Evolutionary conservation across 352 stramenopile species (phyloP), one percentile per base, ranked within the genome.

Genomic region (Pythium aristosporum): DNA sequence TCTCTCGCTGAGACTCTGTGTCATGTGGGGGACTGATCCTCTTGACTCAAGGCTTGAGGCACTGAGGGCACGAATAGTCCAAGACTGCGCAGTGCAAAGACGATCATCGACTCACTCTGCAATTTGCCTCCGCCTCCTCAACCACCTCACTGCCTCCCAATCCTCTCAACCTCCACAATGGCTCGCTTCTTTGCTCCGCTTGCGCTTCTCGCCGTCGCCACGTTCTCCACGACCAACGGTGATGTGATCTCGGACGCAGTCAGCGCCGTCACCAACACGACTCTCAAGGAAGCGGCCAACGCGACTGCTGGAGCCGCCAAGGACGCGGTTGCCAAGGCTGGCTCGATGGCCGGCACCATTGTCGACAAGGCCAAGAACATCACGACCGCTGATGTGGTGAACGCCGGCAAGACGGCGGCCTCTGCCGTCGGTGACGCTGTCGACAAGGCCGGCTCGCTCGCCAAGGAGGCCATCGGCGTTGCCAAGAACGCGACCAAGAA

Each of bases 401-500:
- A 68, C 23, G 57, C 57, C 15, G 57, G 21, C 43, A 63, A 63
- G 44, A 42, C 47, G n/a, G 55, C 55, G 20, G 53, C 53, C n/a
- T 61, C 61, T 23, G 61, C 41, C 21, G 55, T 23, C 47, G 64
- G 53, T 11, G 41, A 61, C 37, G 57, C 51, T 0, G 9, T 53
- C 12, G 55, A 66, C 58, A 61, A 59, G 44, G 59, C 53, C 28
- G 54, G 37, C 47, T 67, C 54, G 54, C 44, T 51, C 16, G 36
- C n/a, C 37, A 64, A 46, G 23, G 43, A 61, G 16, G 54, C 46
- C 6, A n/a, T 60, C 16, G 53, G 41, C 51, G 49, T 34, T 0
- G 18, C 60, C 53, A 66, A 71, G 57, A 71, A 71, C 44, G 23
- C 42, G 4, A 66, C 50, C n/a, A 65, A 39, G 13, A 46, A 46